These are phyloP conservation scores for Boletus vinaceobasis DNA, from an alignment of 768 basidiomycete genomes.

Conservation along the genomic window DNA sequence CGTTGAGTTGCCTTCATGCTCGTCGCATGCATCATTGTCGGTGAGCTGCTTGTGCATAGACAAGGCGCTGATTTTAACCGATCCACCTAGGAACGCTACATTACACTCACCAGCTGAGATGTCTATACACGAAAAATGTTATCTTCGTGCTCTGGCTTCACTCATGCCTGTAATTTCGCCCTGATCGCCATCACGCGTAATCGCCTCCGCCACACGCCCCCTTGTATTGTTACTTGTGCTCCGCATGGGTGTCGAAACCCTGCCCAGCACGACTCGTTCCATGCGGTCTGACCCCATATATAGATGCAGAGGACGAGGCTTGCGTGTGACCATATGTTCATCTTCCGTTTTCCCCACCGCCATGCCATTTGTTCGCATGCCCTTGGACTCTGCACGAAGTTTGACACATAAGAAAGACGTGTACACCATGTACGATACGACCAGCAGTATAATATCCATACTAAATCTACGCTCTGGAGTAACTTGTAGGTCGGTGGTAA, in stretches of 20 bases:
- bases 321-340: conserved; percentile 19
- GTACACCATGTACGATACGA: conserved; percentile 30
- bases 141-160: conserved; percentile 16
- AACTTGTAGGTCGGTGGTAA: not conserved
- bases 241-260: conserved; percentile 1
- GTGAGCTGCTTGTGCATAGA: conserved; percentile 10
- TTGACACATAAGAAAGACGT: conserved; percentile 14
- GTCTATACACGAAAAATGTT: conserved; percentile 17
- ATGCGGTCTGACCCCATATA: conserved; percentile 11
- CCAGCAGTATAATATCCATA: conserved; percentile 22
- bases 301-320: conserved; percentile 20
- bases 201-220: conserved; percentile 6
- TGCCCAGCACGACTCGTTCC: not conserved
- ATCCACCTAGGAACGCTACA: conserved; percentile 13
- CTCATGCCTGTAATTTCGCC: conserved; percentile 18
- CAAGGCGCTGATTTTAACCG: not conserved
- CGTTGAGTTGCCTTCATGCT: conserved; percentile 3
- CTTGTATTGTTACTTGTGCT: conserved; percentile 11
- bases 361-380: conserved; percentile 18
- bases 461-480: conserved; percentile 14
- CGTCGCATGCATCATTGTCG: conserved; percentile 8
- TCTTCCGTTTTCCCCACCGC: conserved; percentile 15
- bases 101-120: conserved; percentile 14
- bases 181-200: conserved; percentile 10
- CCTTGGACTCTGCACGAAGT: conserved; percentile 11